Percentiles rank a stretch among this genome's conserved stretches.
phyloP scores from a whole-genome alignment of 2,329 filamentous ascomycete species.

The Plenodomus lindquistii region DNA sequence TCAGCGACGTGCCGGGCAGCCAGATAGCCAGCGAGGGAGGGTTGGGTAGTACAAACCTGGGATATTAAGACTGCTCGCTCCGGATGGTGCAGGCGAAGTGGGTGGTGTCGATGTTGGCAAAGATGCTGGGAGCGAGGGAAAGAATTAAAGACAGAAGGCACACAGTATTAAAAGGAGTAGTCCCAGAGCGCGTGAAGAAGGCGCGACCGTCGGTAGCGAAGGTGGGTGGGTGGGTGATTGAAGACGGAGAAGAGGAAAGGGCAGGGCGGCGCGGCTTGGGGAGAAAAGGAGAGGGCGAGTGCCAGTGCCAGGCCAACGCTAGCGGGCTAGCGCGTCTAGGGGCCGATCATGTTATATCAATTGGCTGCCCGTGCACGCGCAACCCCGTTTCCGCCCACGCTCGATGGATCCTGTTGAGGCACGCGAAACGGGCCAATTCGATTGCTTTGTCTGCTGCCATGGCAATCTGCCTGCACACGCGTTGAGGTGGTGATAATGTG shows the following conservation, averaged over 20 bases:
- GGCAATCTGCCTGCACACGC: too few relatives aligned
- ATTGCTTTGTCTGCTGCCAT: too few relatives aligned
- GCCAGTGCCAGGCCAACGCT: slow-evolving; percentile 17
- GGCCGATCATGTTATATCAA: slow-evolving; percentile 16
- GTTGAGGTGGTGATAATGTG: too few relatives aligned
- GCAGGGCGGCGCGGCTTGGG: slow-evolving; percentile 9
- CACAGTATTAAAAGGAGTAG: slow-evolving; percentile 35
- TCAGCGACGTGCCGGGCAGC: slow-evolving; percentile 27
- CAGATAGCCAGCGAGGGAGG: slow-evolving; percentile 12
- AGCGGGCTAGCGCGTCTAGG: slow-evolving; percentile 14
- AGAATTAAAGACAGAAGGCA: slow-evolving; percentile 41
- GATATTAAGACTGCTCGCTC: slow-evolving; percentile 43
- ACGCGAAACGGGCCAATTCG: neutral
- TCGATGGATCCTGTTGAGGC: neutral
- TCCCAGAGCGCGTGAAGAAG: slow-evolving; percentile 25
- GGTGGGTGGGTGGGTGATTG: slow-evolving; percentile 25
- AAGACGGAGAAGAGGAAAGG: slow-evolving; percentile 20
- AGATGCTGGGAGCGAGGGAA: slow-evolving; percentile 45
- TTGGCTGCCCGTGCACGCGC: slow-evolving; percentile 19
- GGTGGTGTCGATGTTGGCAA: slow-evolving; percentile 31
- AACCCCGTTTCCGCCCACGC: slow-evolving; percentile 1
- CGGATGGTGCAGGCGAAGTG: slow-evolving; percentile 24
- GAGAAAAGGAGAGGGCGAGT: slow-evolving; percentile 24
- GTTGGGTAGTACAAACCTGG: slow-evolving; percentile 34
- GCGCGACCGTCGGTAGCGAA: slow-evolving; percentile 27